Percentiles rank a stretch among this genome's conserved stretches.
phyloP scores from a whole-genome alignment of 23 red algal species.

The Gracilaria domingensis region DNA sequence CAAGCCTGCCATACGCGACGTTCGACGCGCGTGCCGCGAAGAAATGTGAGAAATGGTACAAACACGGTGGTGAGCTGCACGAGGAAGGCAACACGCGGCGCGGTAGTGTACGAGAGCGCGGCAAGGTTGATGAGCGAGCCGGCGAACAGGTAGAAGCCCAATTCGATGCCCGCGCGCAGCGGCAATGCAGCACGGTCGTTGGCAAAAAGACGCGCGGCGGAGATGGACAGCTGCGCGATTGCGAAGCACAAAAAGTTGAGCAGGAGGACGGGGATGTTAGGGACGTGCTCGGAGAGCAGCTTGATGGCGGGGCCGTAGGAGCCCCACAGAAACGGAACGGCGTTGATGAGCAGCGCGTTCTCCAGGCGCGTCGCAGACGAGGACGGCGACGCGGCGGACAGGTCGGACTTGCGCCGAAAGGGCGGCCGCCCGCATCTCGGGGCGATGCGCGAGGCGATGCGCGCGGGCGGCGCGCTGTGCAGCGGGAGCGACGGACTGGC shows the following conservation, averaged over 20 bases:
- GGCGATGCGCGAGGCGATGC: too few species aligned
- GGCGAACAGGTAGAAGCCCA: constrained; percentile 66
- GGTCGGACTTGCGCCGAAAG: too few species aligned
- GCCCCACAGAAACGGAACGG: constrained; percentile 76
- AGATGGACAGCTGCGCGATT: neutral
- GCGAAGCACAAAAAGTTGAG: constrained; percentile 44
- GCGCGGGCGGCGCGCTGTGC: too few species aligned
- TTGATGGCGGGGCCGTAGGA: constrained; percentile 56
- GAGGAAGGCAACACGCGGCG: constrained; percentile 70
- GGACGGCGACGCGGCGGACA: neutral
- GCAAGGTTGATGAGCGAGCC: constrained; percentile 56
- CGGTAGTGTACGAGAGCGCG: constrained; percentile 54
- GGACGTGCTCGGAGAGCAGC: neutral
- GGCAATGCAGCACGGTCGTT: neutral
- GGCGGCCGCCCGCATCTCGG: neutral
- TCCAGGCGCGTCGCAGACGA: constrained; percentile 3
- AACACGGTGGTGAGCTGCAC: constrained; percentile 74
- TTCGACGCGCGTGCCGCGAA: constrained; percentile 26
- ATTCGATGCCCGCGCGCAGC: constrained; percentile 37
- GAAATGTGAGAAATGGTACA: constrained; percentile 25
- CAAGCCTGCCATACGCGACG: neutral
- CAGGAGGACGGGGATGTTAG: constrained; percentile 45
- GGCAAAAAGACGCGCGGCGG: neutral
- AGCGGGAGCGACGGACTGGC: too few species aligned
- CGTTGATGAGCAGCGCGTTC: constrained; percentile 50